A percentile compares a stretch with the other conserved stretches of the same genome.
Evolutionary conservation across 257 asterid species (phyloP).

Genomic region (Forsythia suspensa): DNA sequence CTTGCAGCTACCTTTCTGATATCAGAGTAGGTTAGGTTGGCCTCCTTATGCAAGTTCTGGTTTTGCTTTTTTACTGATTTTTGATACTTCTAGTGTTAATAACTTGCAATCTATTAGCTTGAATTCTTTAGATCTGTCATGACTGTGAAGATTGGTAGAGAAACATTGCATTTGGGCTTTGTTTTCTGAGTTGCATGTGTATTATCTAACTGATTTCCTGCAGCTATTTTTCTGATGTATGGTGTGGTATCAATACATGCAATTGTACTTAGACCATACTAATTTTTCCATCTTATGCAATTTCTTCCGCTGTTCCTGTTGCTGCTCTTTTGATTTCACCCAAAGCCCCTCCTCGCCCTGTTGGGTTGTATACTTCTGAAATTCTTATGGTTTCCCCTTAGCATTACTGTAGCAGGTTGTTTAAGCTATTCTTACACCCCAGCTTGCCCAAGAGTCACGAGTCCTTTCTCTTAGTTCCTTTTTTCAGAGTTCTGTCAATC

Average conservation of each 20-base stretch:
- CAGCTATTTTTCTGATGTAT: slow-evolving; percentile 13
- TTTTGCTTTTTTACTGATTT: slow-evolving; percentile 14
- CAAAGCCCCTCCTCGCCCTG: background rate
- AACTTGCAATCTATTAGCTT: background rate
- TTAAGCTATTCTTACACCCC: background rate
- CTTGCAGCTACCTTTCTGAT: slow-evolving; percentile 11
- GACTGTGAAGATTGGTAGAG: background rate
- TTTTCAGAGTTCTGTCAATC: background rate
- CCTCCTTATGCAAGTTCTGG: background rate
- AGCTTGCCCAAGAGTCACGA: background rate
- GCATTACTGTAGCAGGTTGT: background rate
- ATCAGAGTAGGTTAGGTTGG: background rate
- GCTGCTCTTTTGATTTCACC: background rate
- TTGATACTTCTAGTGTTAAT: background rate
- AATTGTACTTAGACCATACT: background rate
- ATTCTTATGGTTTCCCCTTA: no score
- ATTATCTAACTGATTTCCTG: background rate
- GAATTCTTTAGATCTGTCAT: background rate
- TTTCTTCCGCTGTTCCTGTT: background rate
- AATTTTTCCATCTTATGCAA: background rate
- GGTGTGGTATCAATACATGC: slow-evolving; percentile 9
- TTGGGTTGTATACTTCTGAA: background rate
- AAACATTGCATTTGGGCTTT: background rate
- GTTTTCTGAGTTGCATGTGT: slow-evolving; percentile 7
- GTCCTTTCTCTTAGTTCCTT: background rate